Conservation (phyloP, 768 basidiomycete species). For the Termitomyces sp. region DNA sequence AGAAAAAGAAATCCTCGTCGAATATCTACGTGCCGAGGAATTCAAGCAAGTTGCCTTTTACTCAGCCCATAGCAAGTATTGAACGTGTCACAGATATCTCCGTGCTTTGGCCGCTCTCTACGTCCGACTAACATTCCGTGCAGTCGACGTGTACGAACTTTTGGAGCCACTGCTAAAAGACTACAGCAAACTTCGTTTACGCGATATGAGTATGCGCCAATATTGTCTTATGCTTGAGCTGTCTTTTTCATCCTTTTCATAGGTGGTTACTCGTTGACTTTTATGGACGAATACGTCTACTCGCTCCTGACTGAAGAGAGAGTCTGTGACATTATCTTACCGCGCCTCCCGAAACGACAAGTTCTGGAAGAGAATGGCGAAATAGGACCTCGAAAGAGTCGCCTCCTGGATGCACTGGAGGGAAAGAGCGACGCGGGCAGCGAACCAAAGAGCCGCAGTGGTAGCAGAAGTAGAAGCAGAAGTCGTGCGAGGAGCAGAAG, state of each 20-base stretch:
- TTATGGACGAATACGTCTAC: constrained; percentile 92
- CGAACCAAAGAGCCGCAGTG: constrained; percentile 32
- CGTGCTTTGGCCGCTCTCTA: constrained; percentile 93
- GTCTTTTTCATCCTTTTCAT: constrained; percentile 1
- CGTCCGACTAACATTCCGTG: constrained; percentile 89
- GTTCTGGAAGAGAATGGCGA: constrained; percentile 92
- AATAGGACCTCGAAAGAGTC: constrained; percentile 79
- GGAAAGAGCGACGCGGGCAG: constrained; percentile 57
- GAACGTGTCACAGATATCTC: constrained; percentile 65
- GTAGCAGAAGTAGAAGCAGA: constrained; percentile 33
- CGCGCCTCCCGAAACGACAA: constrained; percentile 80
- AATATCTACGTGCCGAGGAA: constrained; percentile 94
- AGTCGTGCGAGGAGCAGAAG: constrained; percentile 30
- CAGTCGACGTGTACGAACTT: constrained; percentile 88
- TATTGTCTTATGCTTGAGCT: background rate
- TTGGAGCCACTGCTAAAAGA: constrained; percentile 95
- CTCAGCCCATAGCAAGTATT: background rate
- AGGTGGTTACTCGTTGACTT: constrained; percentile 86
- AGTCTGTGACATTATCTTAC: constrained; percentile 95
- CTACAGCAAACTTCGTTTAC: constrained; percentile 81
- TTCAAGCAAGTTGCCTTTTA: constrained; percentile 72
- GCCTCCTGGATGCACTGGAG: constrained; percentile 86
- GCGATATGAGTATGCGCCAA: constrained; percentile 67
- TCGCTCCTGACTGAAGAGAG: constrained; percentile 82
- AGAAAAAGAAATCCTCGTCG: constrained; percentile 93